Evolutionary conservation across 2,329 filamentous ascomycete genomes (phyloP).

Genomic region (Fusarium continuum): DNA sequence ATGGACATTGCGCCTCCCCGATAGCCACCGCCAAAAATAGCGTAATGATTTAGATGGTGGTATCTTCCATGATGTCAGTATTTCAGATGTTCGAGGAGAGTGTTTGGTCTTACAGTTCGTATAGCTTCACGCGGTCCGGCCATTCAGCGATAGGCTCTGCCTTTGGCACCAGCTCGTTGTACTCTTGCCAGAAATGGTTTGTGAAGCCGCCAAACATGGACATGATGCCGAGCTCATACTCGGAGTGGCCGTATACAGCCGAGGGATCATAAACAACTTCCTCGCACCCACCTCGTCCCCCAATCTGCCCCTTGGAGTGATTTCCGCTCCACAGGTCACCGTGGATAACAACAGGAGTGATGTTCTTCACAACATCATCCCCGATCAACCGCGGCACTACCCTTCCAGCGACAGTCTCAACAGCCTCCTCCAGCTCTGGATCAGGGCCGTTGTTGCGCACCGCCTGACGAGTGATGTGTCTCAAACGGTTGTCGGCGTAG

Average conservation of each 20-base stretch:
- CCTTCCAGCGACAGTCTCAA: constrained; percentile 68
- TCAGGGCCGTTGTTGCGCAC: constrained; percentile 72
- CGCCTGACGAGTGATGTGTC: constrained; percentile 68
- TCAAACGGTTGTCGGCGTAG: constrained; percentile 79
- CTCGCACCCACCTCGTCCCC: constrained; percentile 63
- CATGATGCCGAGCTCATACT: constrained; percentile 96
- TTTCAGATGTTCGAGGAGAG: neutral
- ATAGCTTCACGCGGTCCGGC: constrained; percentile 81
- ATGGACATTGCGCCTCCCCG: constrained; percentile 78
- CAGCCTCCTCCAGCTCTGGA: constrained; percentile 65
- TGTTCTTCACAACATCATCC: constrained; percentile 68
- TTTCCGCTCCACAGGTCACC: constrained; percentile 97
- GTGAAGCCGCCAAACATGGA: constrained; percentile 94
- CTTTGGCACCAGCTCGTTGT: constrained; percentile 77
- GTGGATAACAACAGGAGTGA: constrained; percentile 84
- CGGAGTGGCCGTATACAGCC: constrained; percentile 83
- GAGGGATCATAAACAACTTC: constrained; percentile 86
- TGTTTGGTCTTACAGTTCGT: constrained; percentile 76
- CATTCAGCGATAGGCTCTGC: constrained; percentile 84
- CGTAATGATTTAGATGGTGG: constrained; percentile 89
- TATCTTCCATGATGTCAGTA: constrained; percentile 62
- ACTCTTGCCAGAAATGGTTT: constrained; percentile 76
- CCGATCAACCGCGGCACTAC: constrained; percentile 83
- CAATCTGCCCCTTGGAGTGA: constrained; percentile 72
- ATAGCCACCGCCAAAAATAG: constrained; percentile 85